phyloP scores from a whole-genome alignment of 2,329 filamentous ascomycete genomes.

The Aspergillus persii region DNA sequence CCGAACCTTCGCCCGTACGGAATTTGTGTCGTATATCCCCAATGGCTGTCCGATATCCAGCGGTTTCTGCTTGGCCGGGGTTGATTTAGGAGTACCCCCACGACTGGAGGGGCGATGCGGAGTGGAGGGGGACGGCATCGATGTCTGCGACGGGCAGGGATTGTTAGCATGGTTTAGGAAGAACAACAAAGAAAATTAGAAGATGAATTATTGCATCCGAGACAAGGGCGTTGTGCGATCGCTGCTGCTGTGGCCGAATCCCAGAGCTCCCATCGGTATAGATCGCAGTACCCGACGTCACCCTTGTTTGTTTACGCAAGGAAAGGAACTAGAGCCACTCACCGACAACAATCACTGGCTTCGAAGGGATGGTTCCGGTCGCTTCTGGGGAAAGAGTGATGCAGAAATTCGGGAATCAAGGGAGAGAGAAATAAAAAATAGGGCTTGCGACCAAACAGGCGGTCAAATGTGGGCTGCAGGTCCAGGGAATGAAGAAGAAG shows the following conservation, averaged over 20 bases:
- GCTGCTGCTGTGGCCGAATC: constrained; percentile 3
- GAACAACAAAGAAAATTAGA: neutral
- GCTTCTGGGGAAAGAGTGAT: neutral
- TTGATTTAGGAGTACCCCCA: constrained; percentile 57
- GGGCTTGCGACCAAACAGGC: constrained; percentile 8
- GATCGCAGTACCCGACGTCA: neutral
- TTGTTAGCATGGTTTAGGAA: constrained; percentile 12
- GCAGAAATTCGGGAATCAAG: neutral
- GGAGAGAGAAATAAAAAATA: neutral
- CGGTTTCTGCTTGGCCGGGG: constrained; percentile 55
- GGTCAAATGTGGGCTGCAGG: constrained; percentile 10
- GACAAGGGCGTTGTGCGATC: neutral
- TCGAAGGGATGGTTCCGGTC: neutral
- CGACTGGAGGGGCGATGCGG: constrained; percentile 38
- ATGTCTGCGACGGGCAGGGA: constrained; percentile 16
- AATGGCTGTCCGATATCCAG: constrained; percentile 51
- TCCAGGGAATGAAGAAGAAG: neutral
- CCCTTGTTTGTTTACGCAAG: constrained; percentile 8
- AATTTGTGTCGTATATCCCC: constrained; percentile 58
- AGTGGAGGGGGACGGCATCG: constrained; percentile 43
- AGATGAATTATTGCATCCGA: neutral
- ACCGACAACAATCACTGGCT: constrained; percentile 1
- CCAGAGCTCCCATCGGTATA: neutral
- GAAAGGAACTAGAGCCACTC: constrained; percentile 1
- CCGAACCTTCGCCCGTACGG: constrained; percentile 76